Base-by-base conservation (phyloP, 768 basidiomycete species). In the Coprinopsis cinerea region DNA sequence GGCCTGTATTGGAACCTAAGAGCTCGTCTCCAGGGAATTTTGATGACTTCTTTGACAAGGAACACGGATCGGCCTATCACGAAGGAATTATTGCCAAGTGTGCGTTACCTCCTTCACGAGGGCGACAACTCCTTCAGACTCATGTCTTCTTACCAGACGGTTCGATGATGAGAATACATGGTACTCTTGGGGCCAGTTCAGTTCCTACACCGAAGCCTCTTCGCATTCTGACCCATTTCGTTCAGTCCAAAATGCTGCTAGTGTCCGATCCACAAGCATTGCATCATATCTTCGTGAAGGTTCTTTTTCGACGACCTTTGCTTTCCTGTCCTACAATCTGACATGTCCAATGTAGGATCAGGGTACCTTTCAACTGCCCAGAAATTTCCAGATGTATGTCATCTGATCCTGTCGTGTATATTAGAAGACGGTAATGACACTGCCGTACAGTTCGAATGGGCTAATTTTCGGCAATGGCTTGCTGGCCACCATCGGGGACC, bases 261-360 rank as follows among this genome's bases (percentile, higher is more conserved):
- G 63, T 75, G 11, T 73, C 59, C 41, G 76, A 78, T 53, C 71
- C 74, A 0, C 65, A 64, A 39, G 76, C 75, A 4, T 54, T 78
- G 47, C 64, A 74, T 48, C 70, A 72, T 50, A 70, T 78, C 30
- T 30, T 73, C 7, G 62, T 76, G 46, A 76, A 75, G 58, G 76
- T 72, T 14, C 30, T 42, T 20, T 41, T n/a, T n/a, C n/a, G n/a
- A n/a, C n/a, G 13, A 6, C 22, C 2, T 14, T 24, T 7, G 13
- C 1, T 3, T 18, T 5, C 24, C 17, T 18, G 18, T 25, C 13
- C 36, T 23, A 14, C 28, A n/a, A 37, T 28, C 34, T 36, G 27
- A 51, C 26, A 49, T 41, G 34, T 26, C 4, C 14, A n/a, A 1
- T 52, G 9, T 35, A 69, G 65, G 65, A 66, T 54, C 63, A 64